Conservation (phyloP, 768 basidiomycete genomes). For the Boletus rufocinnamomeus region DNA sequence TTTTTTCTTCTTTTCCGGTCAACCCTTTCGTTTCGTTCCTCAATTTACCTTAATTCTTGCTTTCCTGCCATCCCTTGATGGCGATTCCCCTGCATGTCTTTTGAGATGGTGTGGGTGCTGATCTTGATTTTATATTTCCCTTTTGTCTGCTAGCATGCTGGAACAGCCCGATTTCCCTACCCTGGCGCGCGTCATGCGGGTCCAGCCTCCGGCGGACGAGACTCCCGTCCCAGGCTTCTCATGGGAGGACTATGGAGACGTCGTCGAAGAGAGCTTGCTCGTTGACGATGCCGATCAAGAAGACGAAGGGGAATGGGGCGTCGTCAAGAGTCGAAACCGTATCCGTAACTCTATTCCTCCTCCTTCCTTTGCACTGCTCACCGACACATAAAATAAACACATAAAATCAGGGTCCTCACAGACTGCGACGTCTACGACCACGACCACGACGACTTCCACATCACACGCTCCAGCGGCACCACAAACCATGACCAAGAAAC, state of each 20-base stretch:
- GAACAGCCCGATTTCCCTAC: constrained; percentile 55
- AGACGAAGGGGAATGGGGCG: constrained; percentile 76
- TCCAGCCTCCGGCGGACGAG: constrained; percentile 57
- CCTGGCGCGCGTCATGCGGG: constrained; percentile 69
- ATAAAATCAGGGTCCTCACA: constrained; percentile 18
- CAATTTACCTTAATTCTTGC: background rate
- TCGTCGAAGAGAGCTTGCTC: constrained; percentile 39
- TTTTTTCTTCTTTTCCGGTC: background rate
- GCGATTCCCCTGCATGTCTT: background rate
- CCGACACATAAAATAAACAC: background rate
- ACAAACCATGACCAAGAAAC: constrained; percentile 61
- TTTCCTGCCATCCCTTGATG: background rate
- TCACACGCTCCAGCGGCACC: constrained; percentile 36
- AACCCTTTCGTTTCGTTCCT: background rate
- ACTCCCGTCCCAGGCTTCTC: constrained; percentile 65
- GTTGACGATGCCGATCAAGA: constrained; percentile 67
- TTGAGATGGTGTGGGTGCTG: constrained; percentile 1
- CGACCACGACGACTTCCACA: constrained; percentile 11
- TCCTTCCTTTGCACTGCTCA: constrained; percentile 2
- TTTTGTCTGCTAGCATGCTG: constrained; percentile 52
- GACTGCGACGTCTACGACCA: constrained; percentile 11
- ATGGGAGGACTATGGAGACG: constrained; percentile 79
- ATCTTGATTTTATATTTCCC: constrained; percentile 1
- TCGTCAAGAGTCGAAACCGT: constrained; percentile 60
- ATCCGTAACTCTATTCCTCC: constrained; percentile 38